Evolutionary conservation across 2,329 filamentous ascomycete species (phyloP).

Genomic region (Fusarium marasasianum): DNA sequence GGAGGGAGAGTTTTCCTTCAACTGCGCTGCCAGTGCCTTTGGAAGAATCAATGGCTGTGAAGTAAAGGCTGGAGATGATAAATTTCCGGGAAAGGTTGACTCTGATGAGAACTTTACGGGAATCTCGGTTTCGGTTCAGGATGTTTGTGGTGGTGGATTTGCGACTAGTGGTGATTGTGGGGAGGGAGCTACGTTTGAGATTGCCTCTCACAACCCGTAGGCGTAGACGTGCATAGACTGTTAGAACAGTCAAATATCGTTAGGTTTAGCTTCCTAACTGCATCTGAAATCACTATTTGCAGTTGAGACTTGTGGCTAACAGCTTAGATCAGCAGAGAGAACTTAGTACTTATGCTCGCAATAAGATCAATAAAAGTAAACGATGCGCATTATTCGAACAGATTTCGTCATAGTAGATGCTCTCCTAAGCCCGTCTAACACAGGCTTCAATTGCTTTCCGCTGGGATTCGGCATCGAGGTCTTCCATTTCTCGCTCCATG

Average conservation of each 20-base stretch:
- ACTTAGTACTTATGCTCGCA: fast-evolving
- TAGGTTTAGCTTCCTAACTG: fast-evolving
- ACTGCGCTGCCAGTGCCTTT: background rate
- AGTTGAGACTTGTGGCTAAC: background rate
- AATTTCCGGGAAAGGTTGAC: background rate
- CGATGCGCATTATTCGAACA: fast-evolving
- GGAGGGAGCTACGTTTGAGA: background rate
- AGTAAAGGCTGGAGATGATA: background rate
- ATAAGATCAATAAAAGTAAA: background rate
- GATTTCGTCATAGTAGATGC: fast-evolving
- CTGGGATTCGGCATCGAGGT: fast-evolving
- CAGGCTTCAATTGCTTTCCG: fast-evolving
- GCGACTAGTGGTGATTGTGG: background rate
- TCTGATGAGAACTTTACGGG: background rate
- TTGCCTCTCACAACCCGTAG: background rate
- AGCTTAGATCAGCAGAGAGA: too few species aligned
- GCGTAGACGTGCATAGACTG: background rate
- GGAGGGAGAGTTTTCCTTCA: background rate
- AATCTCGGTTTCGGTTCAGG: background rate
- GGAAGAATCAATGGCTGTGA: background rate
- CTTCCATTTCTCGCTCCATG: background rate
- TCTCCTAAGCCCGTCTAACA: too few species aligned
- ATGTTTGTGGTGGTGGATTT: background rate
- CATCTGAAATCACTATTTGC: background rate
- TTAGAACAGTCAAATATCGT: fast-evolving